Evolutionary conservation across 164 flowering plant species (phyloP).

Genomic region (Umbellularia californica): DNA sequence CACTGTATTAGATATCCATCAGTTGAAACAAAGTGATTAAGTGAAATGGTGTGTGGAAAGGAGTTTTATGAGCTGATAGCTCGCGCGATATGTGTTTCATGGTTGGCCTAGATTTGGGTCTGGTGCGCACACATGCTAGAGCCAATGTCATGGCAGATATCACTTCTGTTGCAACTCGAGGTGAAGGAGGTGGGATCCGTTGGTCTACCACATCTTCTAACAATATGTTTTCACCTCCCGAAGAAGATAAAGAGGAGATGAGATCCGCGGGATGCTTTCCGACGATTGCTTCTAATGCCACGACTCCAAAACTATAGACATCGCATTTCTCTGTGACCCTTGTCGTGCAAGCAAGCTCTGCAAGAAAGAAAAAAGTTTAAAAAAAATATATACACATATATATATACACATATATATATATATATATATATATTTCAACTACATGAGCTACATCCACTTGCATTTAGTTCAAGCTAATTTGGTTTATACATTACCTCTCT

Average conservation of each 20-base stretch:
- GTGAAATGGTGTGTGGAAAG: slow-evolving; percentile 18
- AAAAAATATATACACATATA: no score
- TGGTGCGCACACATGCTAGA: slow-evolving; percentile 39
- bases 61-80: slow-evolving; percentile 27
- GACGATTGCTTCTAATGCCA: slow-evolving; percentile 53
- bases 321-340: slow-evolving; percentile 54
- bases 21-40: slow-evolving; percentile 14
- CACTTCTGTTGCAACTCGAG: slow-evolving; percentile 41
- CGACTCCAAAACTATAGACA: slow-evolving; percentile 70
- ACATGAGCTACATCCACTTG: no score
- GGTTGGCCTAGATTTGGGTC: slow-evolving; percentile 52
- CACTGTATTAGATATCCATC: neutral
- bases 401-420: no score
- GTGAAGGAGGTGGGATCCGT: slow-evolving; percentile 47
- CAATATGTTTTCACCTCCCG: neutral
- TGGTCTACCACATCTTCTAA: slow-evolving; percentile 45
- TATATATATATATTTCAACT: no score
- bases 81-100: slow-evolving; percentile 50
- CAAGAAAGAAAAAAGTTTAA: neutral
- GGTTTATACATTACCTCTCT: no score
- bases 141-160: slow-evolving; percentile 37
- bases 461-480: no score
- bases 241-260: slow-evolving; percentile 22
- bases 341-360: slow-evolving; percentile 61
- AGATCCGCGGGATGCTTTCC: slow-evolving; percentile 66